Conservation (phyloP, 495 filamentous ascomycete genomes). For the Daldinia caldariorum region DNA sequence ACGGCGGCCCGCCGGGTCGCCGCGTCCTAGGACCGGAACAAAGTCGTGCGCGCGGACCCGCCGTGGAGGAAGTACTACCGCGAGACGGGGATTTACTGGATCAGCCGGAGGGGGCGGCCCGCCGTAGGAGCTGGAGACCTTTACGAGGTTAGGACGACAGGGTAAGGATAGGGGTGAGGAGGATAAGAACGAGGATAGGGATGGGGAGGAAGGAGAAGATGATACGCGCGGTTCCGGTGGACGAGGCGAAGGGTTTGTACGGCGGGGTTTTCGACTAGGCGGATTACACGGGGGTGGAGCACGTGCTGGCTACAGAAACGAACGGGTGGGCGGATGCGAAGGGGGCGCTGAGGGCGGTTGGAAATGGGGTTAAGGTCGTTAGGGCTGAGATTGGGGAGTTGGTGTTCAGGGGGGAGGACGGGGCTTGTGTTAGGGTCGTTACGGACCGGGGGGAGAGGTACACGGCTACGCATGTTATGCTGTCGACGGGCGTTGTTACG, state of each 20-base stretch:
- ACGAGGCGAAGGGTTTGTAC: slow-evolving; percentile 57
- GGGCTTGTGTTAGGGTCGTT: slow-evolving; percentile 59
- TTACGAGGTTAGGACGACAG: slow-evolving; percentile 54
- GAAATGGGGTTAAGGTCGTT: slow-evolving; percentile 64
- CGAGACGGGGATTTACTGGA: slow-evolving; percentile 64
- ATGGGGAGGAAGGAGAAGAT: too few species aligned
- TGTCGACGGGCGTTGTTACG: slow-evolving; percentile 69
- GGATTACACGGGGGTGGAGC: slow-evolving; percentile 62
- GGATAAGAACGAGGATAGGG: too few species aligned
- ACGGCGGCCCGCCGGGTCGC: slow-evolving; percentile 54
- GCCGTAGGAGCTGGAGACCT: slow-evolving; percentile 61
- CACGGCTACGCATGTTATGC: slow-evolving; percentile 58
- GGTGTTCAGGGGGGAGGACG: slow-evolving; percentile 52
- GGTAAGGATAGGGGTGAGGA: slow-evolving; percentile 46
- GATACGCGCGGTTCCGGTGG: slow-evolving; percentile 53
- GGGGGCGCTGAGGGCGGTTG: slow-evolving; percentile 58
- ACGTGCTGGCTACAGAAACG: slow-evolving; percentile 59
- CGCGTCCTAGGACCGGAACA: slow-evolving; percentile 75
- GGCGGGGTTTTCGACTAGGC: slow-evolving; percentile 63
- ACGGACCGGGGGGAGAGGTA: slow-evolving; percentile 52
- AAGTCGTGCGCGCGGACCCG: slow-evolving; percentile 67
- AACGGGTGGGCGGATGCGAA: slow-evolving; percentile 73
- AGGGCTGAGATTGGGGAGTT: slow-evolving; percentile 57
- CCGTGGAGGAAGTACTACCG: slow-evolving; percentile 66
- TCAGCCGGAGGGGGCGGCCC: slow-evolving; percentile 59